Conservation (phyloP, 1,139 yeast species). For the Suhomyces bokatorum region DNA sequence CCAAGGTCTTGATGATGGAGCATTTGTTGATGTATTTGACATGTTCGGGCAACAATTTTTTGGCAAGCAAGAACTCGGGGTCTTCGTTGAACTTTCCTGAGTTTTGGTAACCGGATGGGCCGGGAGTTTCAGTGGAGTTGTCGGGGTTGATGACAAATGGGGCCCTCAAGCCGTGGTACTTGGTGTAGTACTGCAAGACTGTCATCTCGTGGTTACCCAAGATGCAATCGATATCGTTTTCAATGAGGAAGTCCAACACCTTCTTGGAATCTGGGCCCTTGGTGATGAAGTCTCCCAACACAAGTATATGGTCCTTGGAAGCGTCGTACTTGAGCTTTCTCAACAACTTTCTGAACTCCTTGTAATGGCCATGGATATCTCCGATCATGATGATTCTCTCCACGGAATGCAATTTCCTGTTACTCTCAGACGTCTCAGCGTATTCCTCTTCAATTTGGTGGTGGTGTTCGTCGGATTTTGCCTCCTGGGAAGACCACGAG, state of each 20-base stretch:
- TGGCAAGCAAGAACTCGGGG: constrained; percentile 62
- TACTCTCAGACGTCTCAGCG: neutral
- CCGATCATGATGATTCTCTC: constrained; percentile 70
- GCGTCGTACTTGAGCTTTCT: constrained; percentile 44
- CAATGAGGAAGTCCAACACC: constrained; percentile 66
- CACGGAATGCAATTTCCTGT: constrained; percentile 12
- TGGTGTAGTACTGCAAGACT: constrained; percentile 60
- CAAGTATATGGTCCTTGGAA: constrained; percentile 56
- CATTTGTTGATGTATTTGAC: constrained; percentile 59
- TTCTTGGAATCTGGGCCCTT: constrained; percentile 79
- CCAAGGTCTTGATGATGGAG: constrained; percentile 62
- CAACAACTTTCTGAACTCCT: constrained; percentile 54
- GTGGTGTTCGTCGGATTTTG: constrained; percentile 2
- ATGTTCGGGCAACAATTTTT: constrained; percentile 58
- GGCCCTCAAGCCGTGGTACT: constrained; percentile 49
- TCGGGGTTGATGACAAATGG: constrained; percentile 24
- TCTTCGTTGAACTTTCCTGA: constrained; percentile 43
- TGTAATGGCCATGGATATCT: constrained; percentile 82
- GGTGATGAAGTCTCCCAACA: constrained; percentile 82
- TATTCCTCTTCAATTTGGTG: constrained; percentile 1
- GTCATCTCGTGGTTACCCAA: constrained; percentile 88
- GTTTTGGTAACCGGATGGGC: neutral
- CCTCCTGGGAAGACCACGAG: constrained; percentile 7
- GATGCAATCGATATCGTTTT: constrained; percentile 66
- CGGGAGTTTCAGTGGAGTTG: constrained; percentile 3